Evolutionary conservation across 106 monocot genomes (phyloP).

Genomic region (Dendrobium huoshanense): DNA sequence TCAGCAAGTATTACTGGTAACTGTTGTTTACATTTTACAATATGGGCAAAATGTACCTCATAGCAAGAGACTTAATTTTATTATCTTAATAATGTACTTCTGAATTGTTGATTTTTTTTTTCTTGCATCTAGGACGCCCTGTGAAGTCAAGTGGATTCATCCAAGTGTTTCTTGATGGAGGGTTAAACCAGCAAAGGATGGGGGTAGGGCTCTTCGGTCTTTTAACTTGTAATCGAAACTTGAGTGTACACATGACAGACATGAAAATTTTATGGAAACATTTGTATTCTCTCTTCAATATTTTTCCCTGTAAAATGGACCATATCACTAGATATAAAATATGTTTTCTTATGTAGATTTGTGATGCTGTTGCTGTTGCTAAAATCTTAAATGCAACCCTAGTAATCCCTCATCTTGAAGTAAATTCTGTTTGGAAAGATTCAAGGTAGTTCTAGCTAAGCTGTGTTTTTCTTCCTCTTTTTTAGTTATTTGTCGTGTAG

Average conservation of each 20-base stretch:
- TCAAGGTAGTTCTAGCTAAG: slow-evolving; percentile 39
- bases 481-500: not conserved
- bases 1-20: slow-evolving; percentile 31
- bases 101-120: not conserved
- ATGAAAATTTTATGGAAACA: too few species aligned
- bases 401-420: slow-evolving; percentile 79
- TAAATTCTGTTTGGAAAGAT: slow-evolving; percentile 84
- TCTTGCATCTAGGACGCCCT: slow-evolving; percentile 11
- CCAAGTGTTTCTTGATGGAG: slow-evolving; percentile 93
- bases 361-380: slow-evolving; percentile 84
- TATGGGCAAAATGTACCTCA: too few species aligned
- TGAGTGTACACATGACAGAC: too few species aligned
- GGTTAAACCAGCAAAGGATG: slow-evolving; percentile 90
- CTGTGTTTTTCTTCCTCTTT: not conserved
- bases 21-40: slow-evolving; percentile 5
- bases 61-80: not conserved
- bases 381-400: slow-evolving; percentile 86
- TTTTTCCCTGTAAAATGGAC: not conserved
- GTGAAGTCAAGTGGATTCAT: slow-evolving; percentile 46
- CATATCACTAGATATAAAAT: not conserved
- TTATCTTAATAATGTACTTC: not conserved
- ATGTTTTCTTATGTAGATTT: slow-evolving; percentile 39
- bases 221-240: not conserved
- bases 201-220: slow-evolving; percentile 43
- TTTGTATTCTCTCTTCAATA: not conserved